Base-by-base conservation (phyloP, 2,329 filamentous ascomycete species). In the Seiridium unicorne region DNA sequence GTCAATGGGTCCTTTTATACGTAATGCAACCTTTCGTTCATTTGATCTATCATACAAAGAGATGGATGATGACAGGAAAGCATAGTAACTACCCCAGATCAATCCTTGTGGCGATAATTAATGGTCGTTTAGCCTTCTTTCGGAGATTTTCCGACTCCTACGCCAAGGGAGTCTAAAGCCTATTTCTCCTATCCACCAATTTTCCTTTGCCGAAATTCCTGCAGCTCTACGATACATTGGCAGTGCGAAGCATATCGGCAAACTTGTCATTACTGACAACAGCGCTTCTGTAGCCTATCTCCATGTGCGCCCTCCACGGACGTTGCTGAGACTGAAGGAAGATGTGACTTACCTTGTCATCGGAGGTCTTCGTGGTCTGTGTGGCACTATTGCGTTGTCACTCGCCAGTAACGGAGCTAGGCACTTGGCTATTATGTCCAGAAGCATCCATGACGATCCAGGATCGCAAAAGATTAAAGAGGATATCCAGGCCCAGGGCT, bases 201-300 rank as follows among this genome's bases (percentile, higher is more conserved):
- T 64, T 44, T 61, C 65, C 35, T 55, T 58, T 10, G 13, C 60
- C 10, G 51, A 67, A 3, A 63, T 73, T 1, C 59, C 65, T 1
- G 66, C 74, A 1, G 72, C 74, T 3, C 74, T 73, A 59, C 66
- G 73, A 44, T 69, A 69, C 53, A 72, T 77, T 7, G 32, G 69
- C 40, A 58, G 63, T 10, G 72, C 75, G 1, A 66, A 69, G 42
- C 74, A 75, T 47, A 70, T 71, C 5, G 75, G 76, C n/a, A 77
- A 77, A 63, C 62, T 76, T 6, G 70, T 77, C 8, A 60, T 77
- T 13, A 60, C 64, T 8, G 63, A 62, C 48, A 60, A 59, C 2
- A 34, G 47, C 4, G n/a, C 61, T 7, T 38, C 55, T 31, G 61
- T 66, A 35, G 60, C 61, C 26, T 57, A 66, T 46, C 55, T 72